Conservation (phyloP, 1,284 basidiomycete species). For the Afroboletus lepidellus region DNA sequence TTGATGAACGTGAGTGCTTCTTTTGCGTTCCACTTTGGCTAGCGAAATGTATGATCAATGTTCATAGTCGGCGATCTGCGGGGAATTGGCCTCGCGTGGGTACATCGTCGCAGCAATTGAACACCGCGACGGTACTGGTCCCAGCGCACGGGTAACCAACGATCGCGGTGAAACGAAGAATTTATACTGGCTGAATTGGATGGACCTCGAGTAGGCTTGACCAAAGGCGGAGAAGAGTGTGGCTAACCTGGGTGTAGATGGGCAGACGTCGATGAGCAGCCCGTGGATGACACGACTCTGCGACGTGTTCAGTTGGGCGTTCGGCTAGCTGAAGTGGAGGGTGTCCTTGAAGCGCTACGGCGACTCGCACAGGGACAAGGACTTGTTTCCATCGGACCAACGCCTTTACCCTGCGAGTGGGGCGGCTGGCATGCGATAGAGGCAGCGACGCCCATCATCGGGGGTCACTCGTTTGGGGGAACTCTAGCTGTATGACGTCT, state of each 20-base stretch:
- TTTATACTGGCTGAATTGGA: constrained; percentile 38
- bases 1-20: constrained; percentile 42
- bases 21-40: no score
- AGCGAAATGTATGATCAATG: no score
- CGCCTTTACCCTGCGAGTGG: constrained; percentile 15
- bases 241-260: constrained; percentile 16
- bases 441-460: constrained; percentile 26
- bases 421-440: constrained; percentile 24
- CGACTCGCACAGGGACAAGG: constrained; percentile 10
- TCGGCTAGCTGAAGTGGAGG: constrained; percentile 41
- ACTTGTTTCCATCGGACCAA: background rate
- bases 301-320: constrained; percentile 44
- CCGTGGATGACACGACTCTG: constrained; percentile 38
- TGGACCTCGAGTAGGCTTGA: constrained; percentile 32
- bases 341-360: constrained; percentile 35
- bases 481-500: constrained; percentile 31
- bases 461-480: constrained; percentile 38
- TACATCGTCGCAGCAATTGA: constrained; percentile 47
- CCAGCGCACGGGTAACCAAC: constrained; percentile 37
- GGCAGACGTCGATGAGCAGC: constrained; percentile 34
- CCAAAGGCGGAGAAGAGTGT: background rate
- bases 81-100: constrained; percentile 41
- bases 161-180: constrained; percentile 30
- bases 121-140: constrained; percentile 46
- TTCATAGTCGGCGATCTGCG: constrained; percentile 34